Conservation (phyloP, 2,329 filamentous ascomycete genomes). For the Ceratocystis destructans region DNA sequence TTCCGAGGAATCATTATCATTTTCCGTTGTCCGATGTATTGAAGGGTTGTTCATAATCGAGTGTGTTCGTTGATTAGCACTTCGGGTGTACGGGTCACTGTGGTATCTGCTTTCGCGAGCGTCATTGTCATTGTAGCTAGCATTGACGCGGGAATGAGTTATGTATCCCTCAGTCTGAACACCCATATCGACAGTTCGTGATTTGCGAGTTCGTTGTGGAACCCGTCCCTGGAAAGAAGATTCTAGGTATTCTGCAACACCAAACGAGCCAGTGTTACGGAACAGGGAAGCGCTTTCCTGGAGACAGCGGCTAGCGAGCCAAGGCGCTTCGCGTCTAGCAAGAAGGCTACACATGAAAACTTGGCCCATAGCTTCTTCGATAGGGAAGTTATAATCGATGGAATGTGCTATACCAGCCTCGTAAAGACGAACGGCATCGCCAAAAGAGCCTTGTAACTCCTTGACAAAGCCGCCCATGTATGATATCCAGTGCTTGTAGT, state of each 20-base stretch:
- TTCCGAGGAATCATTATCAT: background rate
- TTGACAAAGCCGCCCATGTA: constrained; percentile 55
- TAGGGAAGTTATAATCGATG: constrained; percentile 48
- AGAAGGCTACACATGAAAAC: constrained; percentile 63
- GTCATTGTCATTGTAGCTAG: constrained; percentile 6
- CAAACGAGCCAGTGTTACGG: constrained; percentile 53
- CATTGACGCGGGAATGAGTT: constrained; percentile 6
- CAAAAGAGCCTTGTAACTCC: constrained; percentile 46
- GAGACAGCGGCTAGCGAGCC: constrained; percentile 56
- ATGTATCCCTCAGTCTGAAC: constrained; percentile 55
- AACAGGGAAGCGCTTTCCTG: constrained; percentile 55
- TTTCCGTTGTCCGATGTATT: background rate
- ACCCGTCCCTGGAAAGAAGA: constrained; percentile 37
- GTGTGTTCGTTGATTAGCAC: constrained; percentile 10
- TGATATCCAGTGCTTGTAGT: constrained; percentile 57
- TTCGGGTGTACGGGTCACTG: background rate
- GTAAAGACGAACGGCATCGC: constrained; percentile 47
- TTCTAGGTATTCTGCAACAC: constrained; percentile 54
- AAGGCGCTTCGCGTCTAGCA: constrained; percentile 47
- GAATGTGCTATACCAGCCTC: constrained; percentile 61
- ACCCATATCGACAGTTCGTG: constrained; percentile 46
- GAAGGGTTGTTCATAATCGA: constrained; percentile 5
- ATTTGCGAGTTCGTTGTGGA: constrained; percentile 44
- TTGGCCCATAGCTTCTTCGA: constrained; percentile 61
- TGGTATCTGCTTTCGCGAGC: background rate